Evolutionary conservation across 2,329 filamentous ascomycete genomes (phyloP), one percentile per base, ranked within the genome.

Genomic region (Colletotrichum falcatum): DNA sequence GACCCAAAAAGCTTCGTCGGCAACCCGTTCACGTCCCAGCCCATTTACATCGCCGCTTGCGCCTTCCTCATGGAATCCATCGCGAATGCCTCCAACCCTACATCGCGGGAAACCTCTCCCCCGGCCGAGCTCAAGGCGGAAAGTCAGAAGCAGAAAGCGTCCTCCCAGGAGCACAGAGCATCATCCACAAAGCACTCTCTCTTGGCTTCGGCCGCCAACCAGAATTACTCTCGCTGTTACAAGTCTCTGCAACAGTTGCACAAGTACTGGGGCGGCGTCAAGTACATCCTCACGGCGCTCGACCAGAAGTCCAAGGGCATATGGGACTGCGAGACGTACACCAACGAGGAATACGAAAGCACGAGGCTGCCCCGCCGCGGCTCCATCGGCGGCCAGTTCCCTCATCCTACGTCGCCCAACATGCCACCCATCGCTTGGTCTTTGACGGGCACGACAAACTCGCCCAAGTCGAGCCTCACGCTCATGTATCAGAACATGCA

Each of bases 251-350:
- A 95, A 74, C 90, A 93, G 55, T 84, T 97, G n/a, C 90, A 96
- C 74, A 87, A 87, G 0, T 96, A 96, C 77, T 97, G 94, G 94
- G 92, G 92, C 44, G 94, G 94, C 9, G 91, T 94, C 33, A 91
- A 93, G 67, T 97, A 97, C 77, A 97, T 97, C 48, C 82, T 97
- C 46, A 95, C 93, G 0, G 93, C 94, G 0, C 83, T 97, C 14
- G 93, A 97, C 75, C 94, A 97, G 75, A 96, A 96, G 78, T 90
- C 93, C 18, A 94, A 95, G 78, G 94, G 94, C 0, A 93, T 95
- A 46, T 93, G 91, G 80, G 94, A 97, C 76, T 94, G 87, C 70
- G 89, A 90, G 76, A 90, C 88, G 0, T 90, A 86, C 72, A 90
- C 88, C 0, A 82, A 81, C 1, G 94, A 97, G 77, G 94, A 97